Percentiles rank a stretch among this genome's conserved stretches.
These are phyloP conservation scores for Conringia planisiliqua DNA, from an alignment of 345 rosid genomes.

Conservation along the genomic window DNA sequence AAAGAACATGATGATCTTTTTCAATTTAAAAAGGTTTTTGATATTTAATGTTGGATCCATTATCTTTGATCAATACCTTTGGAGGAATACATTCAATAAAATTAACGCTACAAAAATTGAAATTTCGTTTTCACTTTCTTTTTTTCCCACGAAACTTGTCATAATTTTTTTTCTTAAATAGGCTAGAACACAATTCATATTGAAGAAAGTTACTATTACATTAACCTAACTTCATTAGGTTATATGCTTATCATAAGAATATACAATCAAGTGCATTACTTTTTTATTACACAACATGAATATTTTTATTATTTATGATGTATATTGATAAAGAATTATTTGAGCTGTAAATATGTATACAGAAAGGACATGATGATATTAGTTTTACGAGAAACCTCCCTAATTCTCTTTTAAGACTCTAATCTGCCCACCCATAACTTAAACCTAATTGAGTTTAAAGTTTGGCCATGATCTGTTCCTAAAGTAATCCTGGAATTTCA, in stretches of 20 bases:
- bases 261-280: not conserved
- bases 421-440: too few relatives aligned
- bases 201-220: not conserved
- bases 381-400: not conserved
- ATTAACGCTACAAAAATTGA: not conserved
- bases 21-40: not conserved
- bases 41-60: not conserved
- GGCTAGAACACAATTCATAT: not conserved
- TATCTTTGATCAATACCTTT: conserved; percentile 1
- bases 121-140: not conserved
- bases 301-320: too few relatives aligned
- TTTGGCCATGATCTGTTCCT: not conserved
- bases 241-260: not conserved
- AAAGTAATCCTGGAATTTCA: too few relatives aligned
- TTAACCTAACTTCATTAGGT: not conserved
- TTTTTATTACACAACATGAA: too few relatives aligned
- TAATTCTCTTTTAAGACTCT: not conserved
- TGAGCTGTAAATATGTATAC: too few relatives aligned
- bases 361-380: too few relatives aligned
- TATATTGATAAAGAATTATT: too few relatives aligned
- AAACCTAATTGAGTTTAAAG: not conserved
- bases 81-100: not conserved
- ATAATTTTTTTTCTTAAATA: not conserved
- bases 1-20: not conserved
- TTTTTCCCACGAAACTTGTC: not conserved